Base-by-base conservation (phyloP, 768 basidiomycete species). In the Mycena maculata region DNA sequence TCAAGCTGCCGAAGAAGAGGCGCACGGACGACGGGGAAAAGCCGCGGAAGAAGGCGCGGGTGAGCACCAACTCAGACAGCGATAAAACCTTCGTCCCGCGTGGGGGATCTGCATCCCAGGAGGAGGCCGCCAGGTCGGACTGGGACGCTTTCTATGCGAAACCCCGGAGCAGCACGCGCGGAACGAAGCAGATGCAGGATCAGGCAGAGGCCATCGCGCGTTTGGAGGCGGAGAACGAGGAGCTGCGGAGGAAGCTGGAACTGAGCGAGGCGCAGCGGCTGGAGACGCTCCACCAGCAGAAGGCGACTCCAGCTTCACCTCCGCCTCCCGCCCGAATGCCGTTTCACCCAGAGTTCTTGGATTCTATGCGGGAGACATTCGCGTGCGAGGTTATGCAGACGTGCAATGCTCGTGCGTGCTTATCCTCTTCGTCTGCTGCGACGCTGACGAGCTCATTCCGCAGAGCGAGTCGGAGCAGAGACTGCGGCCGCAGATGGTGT, bases 311-410 rank as follows among this genome's bases (percentile, higher is more conserved):
- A 13, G 33, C 33, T 36, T 36, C 33, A 36, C 33, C 6, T n/a
- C n/a, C n/a, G n/a, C n/a, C 41, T 4, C 53, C 31, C 9, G 50
- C 42, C 38, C 54, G 63, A 10, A 50, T 57, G 48, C 55, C 63
- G 2, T 48, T 65, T 30, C 56, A 41, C 20, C 48, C 63, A 18
- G 63, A 65, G 39, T 58, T 65, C 42, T 28, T 42, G 9, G 55
- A 33, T 5, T 65, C 58, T n/a, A 65, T 65, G 63, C 22, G 39
- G 8, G 63, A 65, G 39, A 58, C 55, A 48, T 65, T 65, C 49
- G 55, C 48, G 1, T 6, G 49, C 23, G 55, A 65, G 56, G 42
- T 42, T 47, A 42, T 65, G 49, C 13, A 9, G 41, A 36, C 38
- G 15, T 58, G 55, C 25, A 52, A 58, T 13, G 55, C 47, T 36